Conservation (phyloP, 1,284 basidiomycete species). For the Pterulicium gracile region DNA sequence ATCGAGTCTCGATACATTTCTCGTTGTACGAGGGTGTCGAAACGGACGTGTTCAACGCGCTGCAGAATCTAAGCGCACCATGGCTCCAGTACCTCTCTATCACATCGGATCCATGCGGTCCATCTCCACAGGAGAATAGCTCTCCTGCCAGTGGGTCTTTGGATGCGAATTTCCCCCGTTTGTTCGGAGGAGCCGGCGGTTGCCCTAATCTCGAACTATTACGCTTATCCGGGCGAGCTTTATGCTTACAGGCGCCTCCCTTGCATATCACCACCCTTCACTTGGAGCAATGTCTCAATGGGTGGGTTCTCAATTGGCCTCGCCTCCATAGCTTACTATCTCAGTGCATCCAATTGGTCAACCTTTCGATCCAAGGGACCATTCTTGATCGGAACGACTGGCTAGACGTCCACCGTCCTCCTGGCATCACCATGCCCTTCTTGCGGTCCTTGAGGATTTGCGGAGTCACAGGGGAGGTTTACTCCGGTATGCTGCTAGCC, state of each 20-base stretch:
- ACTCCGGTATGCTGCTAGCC: constrained; percentile 20
- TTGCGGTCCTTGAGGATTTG: constrained; percentile 27
- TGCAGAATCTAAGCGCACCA: not conserved
- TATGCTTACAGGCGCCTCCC: constrained; percentile 26
- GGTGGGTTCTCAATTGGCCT: constrained; percentile 20
- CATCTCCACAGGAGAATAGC: constrained; percentile 17
- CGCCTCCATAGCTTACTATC: constrained; percentile 22
- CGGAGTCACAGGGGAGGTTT: constrained; percentile 21
- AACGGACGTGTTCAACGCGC: not conserved
- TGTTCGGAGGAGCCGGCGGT: constrained; percentile 17
- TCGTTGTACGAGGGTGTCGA: not conserved
- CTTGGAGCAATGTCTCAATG: constrained; percentile 26
- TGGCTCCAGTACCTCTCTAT: not conserved
- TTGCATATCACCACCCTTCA: constrained; percentile 29
- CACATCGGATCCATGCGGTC: not conserved
- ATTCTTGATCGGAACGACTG: constrained; percentile 17
- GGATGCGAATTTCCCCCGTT: constrained; percentile 7
- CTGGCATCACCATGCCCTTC: constrained; percentile 19
- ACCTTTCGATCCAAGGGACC: constrained; percentile 31
- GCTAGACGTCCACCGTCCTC: constrained; percentile 8
- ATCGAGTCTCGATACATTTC: not conserved
- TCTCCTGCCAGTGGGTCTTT: constrained; percentile 9
- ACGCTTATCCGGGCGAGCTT: constrained; percentile 29
- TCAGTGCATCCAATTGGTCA: constrained; percentile 16
- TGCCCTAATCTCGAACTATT: constrained; percentile 23